These are phyloP conservation scores for Rubia peregrina DNA, from an alignment of 305 asterid species.

Conservation along the genomic window DNA sequence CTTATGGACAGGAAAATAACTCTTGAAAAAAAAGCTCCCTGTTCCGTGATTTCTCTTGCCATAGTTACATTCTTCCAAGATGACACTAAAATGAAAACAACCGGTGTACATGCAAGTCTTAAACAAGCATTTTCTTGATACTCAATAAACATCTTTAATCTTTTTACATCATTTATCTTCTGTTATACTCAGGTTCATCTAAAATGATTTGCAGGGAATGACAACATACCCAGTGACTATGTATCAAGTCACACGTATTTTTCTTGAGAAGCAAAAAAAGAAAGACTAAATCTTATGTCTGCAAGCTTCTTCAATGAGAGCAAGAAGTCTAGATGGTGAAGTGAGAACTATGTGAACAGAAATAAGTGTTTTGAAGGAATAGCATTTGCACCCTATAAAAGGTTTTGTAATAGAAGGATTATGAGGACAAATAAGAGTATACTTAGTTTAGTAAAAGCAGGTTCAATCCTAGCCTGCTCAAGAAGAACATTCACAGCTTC, in stretches of 20 bases:
- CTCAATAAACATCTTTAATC: too few species aligned
- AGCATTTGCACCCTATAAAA: not conserved
- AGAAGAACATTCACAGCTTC: constrained; percentile 69
- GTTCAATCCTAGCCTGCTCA: constrained; percentile 78
- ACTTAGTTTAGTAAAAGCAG: constrained; percentile 90
- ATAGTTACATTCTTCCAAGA: too few species aligned
- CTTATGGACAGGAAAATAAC: not conserved
- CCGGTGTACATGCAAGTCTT: too few species aligned
- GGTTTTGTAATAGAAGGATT: constrained; percentile 2
- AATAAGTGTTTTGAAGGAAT: not conserved
- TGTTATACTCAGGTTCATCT: not conserved
- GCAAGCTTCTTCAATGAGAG: not conserved
- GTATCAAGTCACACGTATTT: not conserved
- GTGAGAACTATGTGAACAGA: not conserved
- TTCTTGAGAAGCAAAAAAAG: not conserved
- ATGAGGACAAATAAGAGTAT: constrained; percentile 14
- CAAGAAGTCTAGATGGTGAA: not conserved
- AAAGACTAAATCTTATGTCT: not conserved
- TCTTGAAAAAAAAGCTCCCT: not conserved
- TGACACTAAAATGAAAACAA: too few species aligned
- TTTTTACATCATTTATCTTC: not conserved
- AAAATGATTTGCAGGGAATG: not conserved
- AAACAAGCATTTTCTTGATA: too few species aligned
- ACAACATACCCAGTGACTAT: not conserved
- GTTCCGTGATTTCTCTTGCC: too few species aligned